A percentile compares a stretch with the other conserved stretches of the same genome.
Conservation (phyloP, 352 stramenopile species). For the Sclerospora graminicola region DNA sequence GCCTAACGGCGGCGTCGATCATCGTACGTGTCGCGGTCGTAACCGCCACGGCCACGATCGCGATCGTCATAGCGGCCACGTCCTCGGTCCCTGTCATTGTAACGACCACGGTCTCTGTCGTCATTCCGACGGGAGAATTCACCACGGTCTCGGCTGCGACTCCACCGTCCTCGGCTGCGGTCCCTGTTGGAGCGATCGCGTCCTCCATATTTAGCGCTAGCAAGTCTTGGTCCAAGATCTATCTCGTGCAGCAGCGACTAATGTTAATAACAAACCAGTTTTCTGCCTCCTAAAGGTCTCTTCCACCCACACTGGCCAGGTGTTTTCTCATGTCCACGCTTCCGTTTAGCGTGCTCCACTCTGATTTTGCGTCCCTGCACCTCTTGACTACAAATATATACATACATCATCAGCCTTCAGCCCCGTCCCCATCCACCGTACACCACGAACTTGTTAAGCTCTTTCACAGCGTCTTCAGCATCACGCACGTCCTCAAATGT, state of each 20-base stretch:
- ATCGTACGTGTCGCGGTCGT: constrained; percentile 35
- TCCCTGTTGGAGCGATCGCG: constrained; percentile 30
- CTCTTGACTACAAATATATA: constrained; percentile 39
- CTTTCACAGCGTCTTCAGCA: constrained; percentile 63
- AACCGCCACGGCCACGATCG: constrained; percentile 34
- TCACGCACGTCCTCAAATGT: constrained; percentile 72
- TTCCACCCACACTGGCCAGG: constrained; percentile 61
- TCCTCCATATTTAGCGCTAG: constrained; percentile 64
- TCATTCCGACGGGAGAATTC: constrained; percentile 33
- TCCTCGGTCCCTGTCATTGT: constrained; percentile 41
- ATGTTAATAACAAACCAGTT: neutral
- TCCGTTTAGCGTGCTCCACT: constrained; percentile 76
- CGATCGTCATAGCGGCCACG: constrained; percentile 42
- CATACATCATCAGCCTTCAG: constrained; percentile 1
- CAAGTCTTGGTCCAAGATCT: constrained; percentile 67
- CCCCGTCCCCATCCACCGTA: neutral
- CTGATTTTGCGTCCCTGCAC: constrained; percentile 57
- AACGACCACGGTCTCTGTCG: constrained; percentile 30
- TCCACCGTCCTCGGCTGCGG: constrained; percentile 34
- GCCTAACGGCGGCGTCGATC: constrained; percentile 30
- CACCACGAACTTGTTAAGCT: constrained; percentile 58
- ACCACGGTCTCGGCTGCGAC: constrained; percentile 34
- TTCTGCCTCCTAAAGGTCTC: neutral
- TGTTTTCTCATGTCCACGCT: constrained; percentile 74
- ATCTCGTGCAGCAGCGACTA: neutral